Evolutionary conservation across 768 basidiomycete genomes (phyloP), one percentile per base, ranked within the genome.

Genomic region (Hygrophorus russula): DNA sequence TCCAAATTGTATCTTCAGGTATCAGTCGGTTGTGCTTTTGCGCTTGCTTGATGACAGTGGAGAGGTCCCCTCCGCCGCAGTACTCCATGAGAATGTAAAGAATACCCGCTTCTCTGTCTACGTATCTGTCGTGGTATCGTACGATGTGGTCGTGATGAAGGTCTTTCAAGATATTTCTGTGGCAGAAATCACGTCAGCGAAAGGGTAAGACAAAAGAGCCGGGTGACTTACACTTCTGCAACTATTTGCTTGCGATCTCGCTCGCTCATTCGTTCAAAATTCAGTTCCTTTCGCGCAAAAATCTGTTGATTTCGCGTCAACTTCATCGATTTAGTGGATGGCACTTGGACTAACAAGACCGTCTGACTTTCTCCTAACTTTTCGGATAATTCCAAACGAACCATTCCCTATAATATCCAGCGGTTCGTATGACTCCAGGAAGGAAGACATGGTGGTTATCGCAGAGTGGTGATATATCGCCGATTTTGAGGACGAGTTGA

Each of bases 21-120:
- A 97, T 78, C 2, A 78, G 75, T 41, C 83, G 73, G 46, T 73
- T 76, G 44, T 76, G 68, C 56, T 78, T 80, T 47, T 68, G 60
- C 1, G 85, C 76, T 49, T 79, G 80, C 55, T 89, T 87, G 60
- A 98, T 96, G 55, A 96, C 63, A 29, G 74, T 67, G 1, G 88
- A 88, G 42, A 99, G 74, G 66, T 99, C 96, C 10, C 96, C 96
- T 15, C 92, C 93, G 4, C 90, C 92, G 56, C 96, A 99, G 59
- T 90, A 98, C 66, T 99, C 96, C 96, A 98, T 99, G 51, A 98
- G 71, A 49, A 99, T 97, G 60, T 97, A 98, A 35, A 98, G 76
- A 45, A 92, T 86, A 15, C 90, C 90, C 18, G 70, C 70, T 40
- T 92, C 87, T 49, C 85, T 72, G 67, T 99, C 96, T 46, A 97